These are phyloP conservation scores for Murraya paniculata DNA, from an alignment of 345 rosid genomes.

Conservation along the genomic window DNA sequence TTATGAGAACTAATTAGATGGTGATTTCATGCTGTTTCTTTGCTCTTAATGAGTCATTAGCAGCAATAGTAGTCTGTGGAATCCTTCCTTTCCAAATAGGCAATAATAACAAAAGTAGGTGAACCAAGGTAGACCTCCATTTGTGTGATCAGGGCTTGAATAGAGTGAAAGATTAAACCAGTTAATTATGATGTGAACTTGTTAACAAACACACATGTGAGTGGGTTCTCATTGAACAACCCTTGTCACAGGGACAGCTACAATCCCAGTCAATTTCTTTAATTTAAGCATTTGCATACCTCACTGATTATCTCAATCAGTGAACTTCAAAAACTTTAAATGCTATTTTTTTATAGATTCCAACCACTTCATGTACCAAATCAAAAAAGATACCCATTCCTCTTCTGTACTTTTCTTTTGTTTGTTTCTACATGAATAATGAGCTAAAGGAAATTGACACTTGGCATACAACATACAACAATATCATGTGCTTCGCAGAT, in stretches of 20 bases:
- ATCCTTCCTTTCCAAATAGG: neutral
- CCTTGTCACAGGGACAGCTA: neutral
- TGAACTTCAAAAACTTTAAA: neutral
- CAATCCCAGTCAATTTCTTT: neutral
- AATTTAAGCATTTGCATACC: neutral
- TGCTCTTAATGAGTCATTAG: too few species aligned
- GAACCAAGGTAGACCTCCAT: neutral
- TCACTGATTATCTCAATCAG: constrained; percentile 1
- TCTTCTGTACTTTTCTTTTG: neutral
- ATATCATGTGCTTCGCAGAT: constrained; percentile 7
- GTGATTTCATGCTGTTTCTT: neutral
- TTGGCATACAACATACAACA: neutral
- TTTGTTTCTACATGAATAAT: neutral
- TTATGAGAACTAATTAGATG: neutral
- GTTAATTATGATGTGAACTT: neutral
- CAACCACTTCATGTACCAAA: constrained; percentile 2
- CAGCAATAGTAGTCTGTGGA: neutral
- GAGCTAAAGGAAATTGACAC: neutral
- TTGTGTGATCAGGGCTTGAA: neutral
- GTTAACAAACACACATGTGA: constrained; percentile 2
- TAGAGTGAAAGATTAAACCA: neutral
- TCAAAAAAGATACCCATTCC: neutral
- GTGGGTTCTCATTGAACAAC: neutral
- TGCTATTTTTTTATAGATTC: neutral
- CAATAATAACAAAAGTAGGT: neutral